phyloP scores from a whole-genome alignment of 2,329 filamentous ascomycete species.

The Dothideomycetes sp. region DNA sequence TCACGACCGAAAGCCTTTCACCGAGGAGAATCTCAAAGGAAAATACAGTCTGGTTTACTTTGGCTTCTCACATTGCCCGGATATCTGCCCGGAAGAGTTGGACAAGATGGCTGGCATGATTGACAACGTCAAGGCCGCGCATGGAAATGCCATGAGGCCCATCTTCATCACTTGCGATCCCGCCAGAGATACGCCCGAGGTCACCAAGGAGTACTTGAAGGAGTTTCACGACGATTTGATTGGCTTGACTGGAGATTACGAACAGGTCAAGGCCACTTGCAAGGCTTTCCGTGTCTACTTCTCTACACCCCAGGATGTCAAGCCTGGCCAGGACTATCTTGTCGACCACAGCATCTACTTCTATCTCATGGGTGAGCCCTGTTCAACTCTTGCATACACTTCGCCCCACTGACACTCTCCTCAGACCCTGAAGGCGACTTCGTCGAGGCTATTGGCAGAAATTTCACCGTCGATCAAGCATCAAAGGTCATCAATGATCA shows the following conservation, averaged over 20 bases:
- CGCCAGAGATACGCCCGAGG: slow-evolving; percentile 74
- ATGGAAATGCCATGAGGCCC: slow-evolving; percentile 53
- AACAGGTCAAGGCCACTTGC: slow-evolving; percentile 87
- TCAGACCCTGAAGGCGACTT: slow-evolving; percentile 92
- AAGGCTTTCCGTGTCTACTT: slow-evolving; percentile 97
- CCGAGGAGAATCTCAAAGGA: slow-evolving; percentile 73
- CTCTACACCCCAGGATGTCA: slow-evolving; percentile 77
- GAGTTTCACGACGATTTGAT: slow-evolving; percentile 86
- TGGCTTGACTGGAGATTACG: slow-evolving; percentile 86
- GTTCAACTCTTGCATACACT: neutral
- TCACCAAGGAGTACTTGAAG: slow-evolving; percentile 72
- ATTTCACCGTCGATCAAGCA: slow-evolving; percentile 82
- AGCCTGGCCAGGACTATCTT: slow-evolving; percentile 90
- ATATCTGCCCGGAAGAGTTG: slow-evolving; percentile 97
- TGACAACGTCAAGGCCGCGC: slow-evolving; percentile 50
- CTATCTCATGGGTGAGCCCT: slow-evolving; percentile 73
- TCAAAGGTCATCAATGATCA: slow-evolving; percentile 78
- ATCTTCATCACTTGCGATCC: slow-evolving; percentile 96
- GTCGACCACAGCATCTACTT: slow-evolving; percentile 99
- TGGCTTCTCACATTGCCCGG: slow-evolving; percentile 94
- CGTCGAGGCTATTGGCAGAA: slow-evolving; percentile 88
- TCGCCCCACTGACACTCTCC: neutral
- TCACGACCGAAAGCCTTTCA: slow-evolving; percentile 69
- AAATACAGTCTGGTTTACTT: slow-evolving; percentile 90
- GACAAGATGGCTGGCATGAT: slow-evolving; percentile 99